Base-by-base conservation (phyloP, 768 basidiomycete genomes). In the Mycena chlorophos region DNA sequence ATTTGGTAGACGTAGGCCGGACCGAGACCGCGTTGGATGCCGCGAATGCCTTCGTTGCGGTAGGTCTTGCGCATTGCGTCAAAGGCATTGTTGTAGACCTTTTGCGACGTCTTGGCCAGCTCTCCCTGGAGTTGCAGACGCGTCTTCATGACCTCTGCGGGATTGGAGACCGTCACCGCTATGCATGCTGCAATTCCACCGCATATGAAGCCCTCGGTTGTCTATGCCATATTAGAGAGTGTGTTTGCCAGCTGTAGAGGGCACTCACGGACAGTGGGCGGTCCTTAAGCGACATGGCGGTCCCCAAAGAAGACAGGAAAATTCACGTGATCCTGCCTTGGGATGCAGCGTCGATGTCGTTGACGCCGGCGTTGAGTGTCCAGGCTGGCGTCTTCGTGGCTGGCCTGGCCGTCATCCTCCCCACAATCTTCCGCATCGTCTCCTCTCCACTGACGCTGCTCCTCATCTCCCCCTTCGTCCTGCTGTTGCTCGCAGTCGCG, bases 111-210 rank as follows among this genome's bases (percentile, higher is more conserved):
- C 66, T 88, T 93, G 29, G 89, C 85, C 12, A 99, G 83, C 71
- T 98, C 97, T 23, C 96, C 97, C 67, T 98, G 94, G 23, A 99
- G 81, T 69, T 99, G 97, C 49, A 99, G 74, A 52, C 96, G 88
- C 38, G 97, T 98, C 73, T 98, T 98, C 42, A 91, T 89, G 20
- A 94, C 92, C 63, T 88, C 88, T 4, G 86, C 86, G 13, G 87
- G 85, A 61, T 91, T 91, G 4, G 88, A 89, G 52, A 91, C 73
- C 6, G 89, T 89, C 47, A 91, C 88, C 89, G 95, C 96, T 40
- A 89, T 87, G 69, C 85, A 92, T 55, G 94, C 97, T 49, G 97
- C 97, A 50, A 94, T 68, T 23, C 90, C 95, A 54, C 97, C 97
- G 60, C 90, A 90, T 12, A 90, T 43, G 67, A 99, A 99, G 38